Evolutionary conservation across 1,284 basidiomycete genomes (phyloP), one percentile per base, ranked within the genome.

Genomic region (Apiotrichum porosum): DNA sequence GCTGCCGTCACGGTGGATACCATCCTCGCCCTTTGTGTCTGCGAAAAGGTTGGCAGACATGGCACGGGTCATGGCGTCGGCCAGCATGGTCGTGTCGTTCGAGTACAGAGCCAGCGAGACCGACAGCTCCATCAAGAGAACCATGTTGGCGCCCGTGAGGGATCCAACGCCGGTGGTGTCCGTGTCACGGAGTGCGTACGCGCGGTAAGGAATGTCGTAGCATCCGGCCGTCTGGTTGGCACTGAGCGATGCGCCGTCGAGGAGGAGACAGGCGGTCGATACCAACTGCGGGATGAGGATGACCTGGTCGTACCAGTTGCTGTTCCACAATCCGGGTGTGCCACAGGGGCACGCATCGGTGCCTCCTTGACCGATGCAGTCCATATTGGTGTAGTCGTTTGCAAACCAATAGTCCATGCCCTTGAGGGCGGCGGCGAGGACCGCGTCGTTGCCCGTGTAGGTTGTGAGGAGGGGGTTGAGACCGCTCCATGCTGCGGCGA

Each of bases 231-330:
- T 56, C 57, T 84, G 78, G 0, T 68, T 55, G 0, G 62, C 30
- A 0, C 76, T 70, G 24, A 84, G 71, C 13, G 41, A 34, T 5
- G 72, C 71, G 15, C 72, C 65, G 37, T 77, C 72, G 40, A 85
- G 69, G 9, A 85, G 68, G 6, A 84, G 68, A 60, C 83, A 85
- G 3, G 77, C 72, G 62, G 82, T 76, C 15, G 76, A 77, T 26
- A 80, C 79, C 30, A 79, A 71, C 46, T 72, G 71, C 1, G 83
- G 83, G 17, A 83, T 78, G 18, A 80, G 74, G 30, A 84, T 82
- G 23, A 83, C 74, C 78, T 83, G 32, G 8, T 77, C 79, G 60
- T 78, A 83, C 84, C 84, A 86, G 62, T 86, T 85, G 46, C 78
- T 79, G 58, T 84, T 84, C 82, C 80, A 82, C 9, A 77, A 48